phyloP scores from a whole-genome alignment of 345 rosid genomes.

The Physaria fendleri region DNA sequence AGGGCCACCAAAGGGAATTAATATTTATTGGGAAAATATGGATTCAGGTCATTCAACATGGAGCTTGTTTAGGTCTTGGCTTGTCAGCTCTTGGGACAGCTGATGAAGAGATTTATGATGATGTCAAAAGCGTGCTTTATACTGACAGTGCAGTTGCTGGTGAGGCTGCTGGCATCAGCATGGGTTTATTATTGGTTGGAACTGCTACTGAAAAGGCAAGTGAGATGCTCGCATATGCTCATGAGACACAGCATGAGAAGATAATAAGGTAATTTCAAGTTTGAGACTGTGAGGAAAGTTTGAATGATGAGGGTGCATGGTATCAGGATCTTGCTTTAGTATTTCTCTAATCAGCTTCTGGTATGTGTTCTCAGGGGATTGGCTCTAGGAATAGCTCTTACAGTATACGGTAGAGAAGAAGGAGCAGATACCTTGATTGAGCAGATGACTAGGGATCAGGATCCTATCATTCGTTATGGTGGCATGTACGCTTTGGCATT shows the following conservation, averaged over 20 bases:
- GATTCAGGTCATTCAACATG: constrained; percentile 93
- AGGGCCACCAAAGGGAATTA: constrained; percentile 67
- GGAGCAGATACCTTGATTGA: constrained; percentile 54
- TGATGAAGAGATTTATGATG: constrained; percentile 90
- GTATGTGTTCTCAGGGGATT: constrained; percentile 53
- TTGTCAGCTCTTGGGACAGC: constrained; percentile 99
- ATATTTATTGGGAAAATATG: not conserved
- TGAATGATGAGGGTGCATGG: not conserved
- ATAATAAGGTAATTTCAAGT: constrained; percentile 64
- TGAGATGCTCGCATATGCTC: constrained; percentile 99
- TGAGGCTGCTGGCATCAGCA: constrained; percentile 99
- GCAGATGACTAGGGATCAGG: too few relatives aligned
- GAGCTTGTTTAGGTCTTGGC: constrained; percentile 99
- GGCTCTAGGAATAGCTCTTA: constrained; percentile 94
- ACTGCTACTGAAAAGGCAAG: constrained; percentile 94
- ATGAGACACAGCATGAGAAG: constrained; percentile 98
- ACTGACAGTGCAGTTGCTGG: constrained; percentile 98
- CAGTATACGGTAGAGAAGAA: constrained; percentile 98
- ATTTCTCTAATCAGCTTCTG: constrained; percentile 1
- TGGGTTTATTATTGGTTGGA: constrained; percentile 99
- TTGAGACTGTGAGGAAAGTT: not conserved
- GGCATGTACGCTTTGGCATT: too few relatives aligned
- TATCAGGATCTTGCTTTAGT: not conserved
- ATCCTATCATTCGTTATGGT: too few relatives aligned
- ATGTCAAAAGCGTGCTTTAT: constrained; percentile 75